Evolutionary conservation across 345 rosid species (phyloP), one percentile per base, ranked within the genome.

Genomic region (Eutrema yunnanense): DNA sequence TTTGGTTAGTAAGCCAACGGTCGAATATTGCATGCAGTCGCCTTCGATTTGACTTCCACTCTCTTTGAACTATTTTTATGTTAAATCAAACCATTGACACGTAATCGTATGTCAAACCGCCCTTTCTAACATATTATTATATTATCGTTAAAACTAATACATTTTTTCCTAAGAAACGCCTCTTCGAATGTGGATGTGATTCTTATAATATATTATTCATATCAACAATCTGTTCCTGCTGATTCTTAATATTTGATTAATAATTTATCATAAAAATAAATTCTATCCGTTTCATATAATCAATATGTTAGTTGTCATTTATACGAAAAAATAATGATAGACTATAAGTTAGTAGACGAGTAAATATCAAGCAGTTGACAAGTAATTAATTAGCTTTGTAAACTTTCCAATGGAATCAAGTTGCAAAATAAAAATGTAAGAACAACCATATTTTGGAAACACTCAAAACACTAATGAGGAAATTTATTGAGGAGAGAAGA

Each of bases 1-100:
- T 69, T 69, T 62, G 65, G 65, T 76, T 76, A 56, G 75, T 63
- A 76, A 76, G 71, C 75, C 65, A 69, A 29, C 75, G 36, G 66
- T 61, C 64, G 56, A 46, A 16, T 16, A 16, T 68, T 52, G 52
- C 77, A 65, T 60, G 59, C 64, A 46, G 46, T 56, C 69, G 65
- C 65, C 40, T 62, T 55, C 69, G 22, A 69, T 62, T 69, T 64
- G 71, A 76, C 75, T 76, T 70, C 13, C 29, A 47, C 37, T 69
- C 50, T 22, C 56, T 29, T 52, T 60, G 13, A 43, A 46, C 6
- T 3, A 5, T 62, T 61, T 32, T 36, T 62, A 62, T 76, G 34
- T 22, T 0, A 55, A 53, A 55, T 48, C n/a, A 64, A 70, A 55
- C 70, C 75, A 48, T 76, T 76, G 79, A 69, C 79, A 62, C 63